phyloP scores from a whole-genome alignment of 2,329 filamentous ascomycete species.

The Alternaria brassicae region DNA sequence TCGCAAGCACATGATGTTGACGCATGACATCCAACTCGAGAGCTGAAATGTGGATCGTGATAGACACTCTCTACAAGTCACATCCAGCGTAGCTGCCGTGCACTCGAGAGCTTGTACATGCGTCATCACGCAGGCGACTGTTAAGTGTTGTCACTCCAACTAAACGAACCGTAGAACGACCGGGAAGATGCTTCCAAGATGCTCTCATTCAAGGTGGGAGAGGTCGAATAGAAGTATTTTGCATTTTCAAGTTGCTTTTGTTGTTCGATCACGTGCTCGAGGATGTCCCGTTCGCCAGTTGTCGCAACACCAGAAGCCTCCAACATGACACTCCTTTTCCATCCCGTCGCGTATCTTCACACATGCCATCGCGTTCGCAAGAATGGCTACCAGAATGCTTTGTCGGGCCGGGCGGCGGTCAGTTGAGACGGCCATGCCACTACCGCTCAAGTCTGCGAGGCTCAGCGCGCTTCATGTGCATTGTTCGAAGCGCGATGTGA shows the following conservation, averaged over 20 bases:
- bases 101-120: slow-evolving; percentile 1
- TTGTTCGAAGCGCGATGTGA: slow-evolving; percentile 48
- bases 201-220: background rate
- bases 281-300: background rate
- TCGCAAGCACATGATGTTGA: slow-evolving; percentile 1
- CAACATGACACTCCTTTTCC: background rate
- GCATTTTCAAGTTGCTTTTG: background rate
- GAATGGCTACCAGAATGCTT: slow-evolving; percentile 20
- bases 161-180: background rate
- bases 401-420: slow-evolving; percentile 20
- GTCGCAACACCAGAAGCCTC: slow-evolving; percentile 2
- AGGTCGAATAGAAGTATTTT: slow-evolving; percentile 5
- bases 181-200: background rate
- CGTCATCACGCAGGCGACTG: background rate
- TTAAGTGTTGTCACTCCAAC: background rate
- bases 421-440: slow-evolving; percentile 44
- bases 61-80: slow-evolving; percentile 8
- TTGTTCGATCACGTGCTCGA: slow-evolving; percentile 10
- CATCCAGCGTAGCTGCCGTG: background rate
- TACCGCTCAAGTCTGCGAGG: slow-evolving; percentile 36
- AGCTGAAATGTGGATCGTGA: slow-evolving; percentile 5
- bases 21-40: slow-evolving; percentile 1
- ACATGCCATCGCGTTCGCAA: slow-evolving; percentile 8
- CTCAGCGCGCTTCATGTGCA: slow-evolving; percentile 49
- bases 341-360: slow-evolving; percentile 4